These are phyloP conservation scores for Amaranthus tricolor DNA, from an alignment of 179 eudicot genomes.

Conservation along the genomic window DNA sequence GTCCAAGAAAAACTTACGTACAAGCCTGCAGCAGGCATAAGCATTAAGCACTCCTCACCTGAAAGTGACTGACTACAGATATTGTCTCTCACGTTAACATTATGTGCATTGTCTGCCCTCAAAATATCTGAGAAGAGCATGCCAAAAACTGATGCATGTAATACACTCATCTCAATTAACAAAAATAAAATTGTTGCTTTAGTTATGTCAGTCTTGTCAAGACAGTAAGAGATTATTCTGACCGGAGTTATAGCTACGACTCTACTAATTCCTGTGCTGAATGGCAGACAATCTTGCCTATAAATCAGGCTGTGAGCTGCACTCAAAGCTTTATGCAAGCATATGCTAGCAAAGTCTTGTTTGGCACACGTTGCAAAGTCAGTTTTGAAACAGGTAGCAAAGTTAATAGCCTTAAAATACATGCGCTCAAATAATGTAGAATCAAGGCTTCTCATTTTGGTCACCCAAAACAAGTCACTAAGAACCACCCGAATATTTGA, in stretches of 20 bases:
- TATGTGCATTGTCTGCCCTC: constrained; percentile 29
- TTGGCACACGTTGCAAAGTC: constrained; percentile 44
- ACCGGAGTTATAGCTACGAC: constrained; percentile 55
- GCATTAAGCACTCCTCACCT: constrained; percentile 59
- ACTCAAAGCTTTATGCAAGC: constrained; percentile 72
- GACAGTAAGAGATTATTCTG: constrained; percentile 53
- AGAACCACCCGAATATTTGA: constrained; percentile 20
- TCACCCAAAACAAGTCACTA: constrained; percentile 36
- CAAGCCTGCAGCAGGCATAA: constrained; percentile 66
- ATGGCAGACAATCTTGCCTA: constrained; percentile 35
- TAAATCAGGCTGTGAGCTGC: constrained; percentile 34
- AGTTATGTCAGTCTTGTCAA: constrained; percentile 38
- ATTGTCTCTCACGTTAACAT: constrained; percentile 22
- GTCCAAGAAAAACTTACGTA: constrained; percentile 41
- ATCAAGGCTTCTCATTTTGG: constrained; percentile 33
- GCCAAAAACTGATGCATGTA: constrained; percentile 75
- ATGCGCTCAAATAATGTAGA: constrained; percentile 52
- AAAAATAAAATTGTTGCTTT: constrained; percentile 56
- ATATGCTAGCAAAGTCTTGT: constrained; percentile 55
- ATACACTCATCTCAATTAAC: constrained; percentile 58
- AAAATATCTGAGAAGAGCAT: constrained; percentile 43
- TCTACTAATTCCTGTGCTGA: constrained; percentile 42
- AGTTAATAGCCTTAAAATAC: constrained; percentile 48
- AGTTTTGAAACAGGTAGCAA: constrained; percentile 35
- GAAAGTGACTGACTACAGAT: constrained; percentile 31